phyloP scores from a whole-genome alignment of 495 filamentous ascomycete species.

The Aspergillus asperescens region DNA sequence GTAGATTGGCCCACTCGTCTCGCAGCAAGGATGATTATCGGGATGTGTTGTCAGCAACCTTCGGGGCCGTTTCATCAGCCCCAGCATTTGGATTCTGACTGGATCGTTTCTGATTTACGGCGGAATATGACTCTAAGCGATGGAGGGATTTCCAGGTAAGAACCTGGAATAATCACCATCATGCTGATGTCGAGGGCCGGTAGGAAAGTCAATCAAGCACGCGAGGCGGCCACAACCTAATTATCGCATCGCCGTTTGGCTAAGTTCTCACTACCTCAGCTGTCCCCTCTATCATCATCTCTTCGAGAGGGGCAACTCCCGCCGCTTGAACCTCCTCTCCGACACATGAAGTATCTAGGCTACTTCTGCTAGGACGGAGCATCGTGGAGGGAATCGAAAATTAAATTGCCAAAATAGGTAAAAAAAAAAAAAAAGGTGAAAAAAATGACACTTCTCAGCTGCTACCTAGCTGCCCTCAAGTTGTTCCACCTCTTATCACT shows the following conservation, averaged over 20 bases:
- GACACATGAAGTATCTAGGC: too few relatives aligned
- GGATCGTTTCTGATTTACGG: slow-evolving; percentile 1
- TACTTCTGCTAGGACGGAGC: too few relatives aligned
- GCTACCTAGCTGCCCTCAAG: too few relatives aligned
- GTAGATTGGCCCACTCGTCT: slow-evolving; percentile 6
- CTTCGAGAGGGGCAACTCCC: background rate
- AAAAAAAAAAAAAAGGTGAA: too few relatives aligned
- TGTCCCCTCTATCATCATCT: background rate
- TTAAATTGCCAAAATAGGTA: background rate
- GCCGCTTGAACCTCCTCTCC: background rate
- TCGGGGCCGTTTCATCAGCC: slow-evolving; percentile 7
- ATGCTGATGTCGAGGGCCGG: slow-evolving; percentile 5
- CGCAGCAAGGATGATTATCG: slow-evolving; percentile 18
- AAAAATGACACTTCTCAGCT: too few relatives aligned
- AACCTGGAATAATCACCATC: background rate
- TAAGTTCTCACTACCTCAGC: background rate
- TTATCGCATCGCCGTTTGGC: background rate
- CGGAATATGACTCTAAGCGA: background rate
- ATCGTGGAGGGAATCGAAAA: background rate
- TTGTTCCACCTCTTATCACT: slow-evolving; percentile 2
- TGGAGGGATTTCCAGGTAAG: background rate
- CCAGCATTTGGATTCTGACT: slow-evolving; percentile 12
- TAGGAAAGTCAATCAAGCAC: slow-evolving; percentile 7
- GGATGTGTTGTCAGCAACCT: slow-evolving; percentile 12
- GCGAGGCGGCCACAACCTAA: slow-evolving; percentile 18